These are phyloP conservation scores for Alternaria atra DNA, from an alignment of 2,329 filamentous ascomycete species.

Conservation along the genomic window DNA sequence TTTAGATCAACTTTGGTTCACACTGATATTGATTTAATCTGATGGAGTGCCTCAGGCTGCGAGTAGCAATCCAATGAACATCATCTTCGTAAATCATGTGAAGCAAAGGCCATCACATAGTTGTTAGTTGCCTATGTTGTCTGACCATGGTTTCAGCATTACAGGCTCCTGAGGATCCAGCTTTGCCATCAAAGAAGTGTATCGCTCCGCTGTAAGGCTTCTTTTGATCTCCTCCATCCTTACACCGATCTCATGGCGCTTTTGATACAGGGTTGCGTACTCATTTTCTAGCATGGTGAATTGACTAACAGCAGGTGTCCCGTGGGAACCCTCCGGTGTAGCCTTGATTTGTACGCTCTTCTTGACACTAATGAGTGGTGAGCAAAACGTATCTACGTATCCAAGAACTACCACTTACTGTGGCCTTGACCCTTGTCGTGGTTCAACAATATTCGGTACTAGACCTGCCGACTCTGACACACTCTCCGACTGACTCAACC, in stretches of 20 bases:
- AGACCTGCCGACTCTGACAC: neutral
- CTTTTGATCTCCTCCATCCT: neutral
- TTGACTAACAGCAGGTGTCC: neutral
- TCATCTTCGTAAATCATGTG: neutral
- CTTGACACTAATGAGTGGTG: neutral
- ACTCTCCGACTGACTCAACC: neutral
- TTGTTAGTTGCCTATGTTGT: neutral
- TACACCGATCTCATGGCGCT: neutral
- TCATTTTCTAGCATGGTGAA: neutral
- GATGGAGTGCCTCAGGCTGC: neutral
- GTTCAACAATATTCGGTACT: neutral
- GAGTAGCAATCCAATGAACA: neutral
- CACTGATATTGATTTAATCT: neutral
- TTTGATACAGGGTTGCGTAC: neutral
- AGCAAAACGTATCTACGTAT: neutral
- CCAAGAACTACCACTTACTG: neutral
- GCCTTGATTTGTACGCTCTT: neutral
- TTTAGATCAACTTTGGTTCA: neutral
- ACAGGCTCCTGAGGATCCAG: neutral
- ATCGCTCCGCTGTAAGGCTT: neutral
- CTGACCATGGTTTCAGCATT: neutral
- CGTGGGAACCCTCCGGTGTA: neutral
- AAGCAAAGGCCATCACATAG: neutral
- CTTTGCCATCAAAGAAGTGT: constrained; percentile 1
- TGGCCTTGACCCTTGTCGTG: neutral